phyloP scores from a whole-genome alignment of 208 protist species.

The Herpetomonas tarakana region DNA sequence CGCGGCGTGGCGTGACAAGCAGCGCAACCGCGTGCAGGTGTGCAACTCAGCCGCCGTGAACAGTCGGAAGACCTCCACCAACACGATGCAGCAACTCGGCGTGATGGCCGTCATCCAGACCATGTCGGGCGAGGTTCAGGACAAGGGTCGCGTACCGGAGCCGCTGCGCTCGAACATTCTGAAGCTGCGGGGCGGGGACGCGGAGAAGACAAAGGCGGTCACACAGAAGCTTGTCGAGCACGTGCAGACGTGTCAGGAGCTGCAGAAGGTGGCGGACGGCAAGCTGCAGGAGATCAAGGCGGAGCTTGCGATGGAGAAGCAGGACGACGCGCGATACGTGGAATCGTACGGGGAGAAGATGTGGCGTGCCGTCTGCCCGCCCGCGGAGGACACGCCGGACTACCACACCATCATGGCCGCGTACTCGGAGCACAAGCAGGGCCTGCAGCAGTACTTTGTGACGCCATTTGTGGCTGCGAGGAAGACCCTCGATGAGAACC shows the following conservation, averaged over 20 bases:
- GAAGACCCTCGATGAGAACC: constrained; percentile 38
- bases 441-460: constrained; percentile 40
- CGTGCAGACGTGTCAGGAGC: constrained; percentile 52
- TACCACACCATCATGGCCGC: constrained; percentile 49
- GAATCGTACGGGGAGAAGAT: constrained; percentile 75
- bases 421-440: constrained; percentile 49
- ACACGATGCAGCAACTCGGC: constrained; percentile 49
- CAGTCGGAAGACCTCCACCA: constrained; percentile 27
- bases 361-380: constrained; percentile 55
- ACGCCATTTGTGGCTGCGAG: constrained; percentile 44
- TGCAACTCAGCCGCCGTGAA: constrained; percentile 33
- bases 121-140: constrained; percentile 46
- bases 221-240: constrained; percentile 38
- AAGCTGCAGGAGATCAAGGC: constrained; percentile 58
- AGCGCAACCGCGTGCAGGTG: constrained; percentile 43
- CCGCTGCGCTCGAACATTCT: constrained; percentile 57
- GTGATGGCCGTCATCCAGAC: constrained; percentile 58
- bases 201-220: constrained; percentile 26
- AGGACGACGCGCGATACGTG: constrained; percentile 39
- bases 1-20: constrained; percentile 53
- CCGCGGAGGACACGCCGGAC: constrained; percentile 39
- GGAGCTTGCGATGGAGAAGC: constrained; percentile 54
- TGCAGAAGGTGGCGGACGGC: constrained; percentile 35
- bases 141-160: constrained; percentile 51
- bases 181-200: constrained; percentile 40